A percentile compares a stretch with the other conserved stretches of the same genome.
phyloP scores from a whole-genome alignment of 768 basidiomycete species.

The Macrolepiota albuminosa region DNA sequence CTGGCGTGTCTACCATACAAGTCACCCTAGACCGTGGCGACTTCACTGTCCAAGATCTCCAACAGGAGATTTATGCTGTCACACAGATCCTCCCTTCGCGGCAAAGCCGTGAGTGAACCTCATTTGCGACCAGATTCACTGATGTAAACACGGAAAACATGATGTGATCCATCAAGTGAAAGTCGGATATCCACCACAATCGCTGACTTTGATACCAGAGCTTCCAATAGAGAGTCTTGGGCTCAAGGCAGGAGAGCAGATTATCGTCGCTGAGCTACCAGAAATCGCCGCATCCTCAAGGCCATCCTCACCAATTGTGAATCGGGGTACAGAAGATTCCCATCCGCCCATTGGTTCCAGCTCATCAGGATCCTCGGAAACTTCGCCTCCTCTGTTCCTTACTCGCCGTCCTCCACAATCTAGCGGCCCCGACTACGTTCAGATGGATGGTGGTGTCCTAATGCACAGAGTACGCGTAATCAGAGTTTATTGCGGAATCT shows the following conservation, averaged over 20 bases:
- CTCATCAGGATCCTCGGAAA: not conserved
- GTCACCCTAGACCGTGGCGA: conserved; percentile 48
- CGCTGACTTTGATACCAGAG: conserved; percentile 67
- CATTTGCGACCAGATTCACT: not conserved
- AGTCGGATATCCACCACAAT: conserved; percentile 79
- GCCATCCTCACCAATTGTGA: conserved; percentile 6
- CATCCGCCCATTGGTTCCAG: conserved; percentile 10
- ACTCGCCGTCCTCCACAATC: conserved; percentile 7
- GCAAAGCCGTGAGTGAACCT: conserved; percentile 64
- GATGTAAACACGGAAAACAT: not conserved
- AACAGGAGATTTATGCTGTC: conserved; percentile 59
- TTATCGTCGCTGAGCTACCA: conserved; percentile 62
- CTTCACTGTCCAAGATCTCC: conserved; percentile 70
- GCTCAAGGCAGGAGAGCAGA: conserved; percentile 74
- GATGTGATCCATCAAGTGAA: conserved; percentile 46
- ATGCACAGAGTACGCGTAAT: conserved; percentile 59
- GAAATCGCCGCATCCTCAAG: conserved; percentile 17
- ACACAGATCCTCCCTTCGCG: conserved; percentile 71
- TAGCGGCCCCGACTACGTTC: conserved; percentile 52
- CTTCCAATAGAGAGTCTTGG: conserved; percentile 75
- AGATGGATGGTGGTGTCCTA: conserved; percentile 58
- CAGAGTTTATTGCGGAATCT: not conserved
- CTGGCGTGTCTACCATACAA: conserved; percentile 76
- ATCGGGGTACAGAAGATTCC: conserved; percentile 6
- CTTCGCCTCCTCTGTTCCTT: not conserved